Evolutionary conservation across 805 yeast species (phyloP), one percentile per base, ranked within the genome.

Genomic region (Naumovozyma baii): DNA sequence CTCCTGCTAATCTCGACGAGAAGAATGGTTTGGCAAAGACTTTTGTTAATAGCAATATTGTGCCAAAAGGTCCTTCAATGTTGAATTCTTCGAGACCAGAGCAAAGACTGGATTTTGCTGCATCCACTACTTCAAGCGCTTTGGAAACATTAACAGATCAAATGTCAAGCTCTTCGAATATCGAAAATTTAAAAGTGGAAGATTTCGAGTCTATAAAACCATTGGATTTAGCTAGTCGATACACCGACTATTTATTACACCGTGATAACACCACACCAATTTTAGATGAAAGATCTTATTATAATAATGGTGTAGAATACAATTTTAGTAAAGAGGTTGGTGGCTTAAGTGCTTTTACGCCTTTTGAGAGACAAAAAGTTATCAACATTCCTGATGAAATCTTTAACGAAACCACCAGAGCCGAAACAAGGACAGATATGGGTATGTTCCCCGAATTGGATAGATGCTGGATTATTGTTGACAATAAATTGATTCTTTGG

Each of bases 401-500:
- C 45, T 74, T 83, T 48, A 80, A 79, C 39, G 86, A 83, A 49
- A 75, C 80, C 55, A 78, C 77, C 47, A 70, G 73, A 36, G 71
- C 83, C 4, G 79, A 82, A 51, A 72, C 77, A 39, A 70, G 70
- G 36, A 76, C 87, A 30, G 77, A 79, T 43, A 79, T 84, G 77
- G 98, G 98, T 12, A 63, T 87, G 18, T 78, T 92, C 48, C 75
- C 88, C 0, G 87, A 82, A 42, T 71, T 92, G 22, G 74, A 76
- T 45, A 75, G 94, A 43, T 77, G 88, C 12, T 92, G 96, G 96
- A 72, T 90, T 25, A 76, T 82, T 3, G 75, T 80, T 25, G 96
- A 86, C 54, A 80, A 81, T 56, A 81, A 82, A 51, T 67, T 90
- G 51, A 74, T 83, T 26, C 69, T 94, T 18, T 92, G 97, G 97